These are phyloP conservation scores for Thermochaetoides dissita DNA, from an alignment of 2,329 filamentous ascomycete genomes.

Conservation along the genomic window DNA sequence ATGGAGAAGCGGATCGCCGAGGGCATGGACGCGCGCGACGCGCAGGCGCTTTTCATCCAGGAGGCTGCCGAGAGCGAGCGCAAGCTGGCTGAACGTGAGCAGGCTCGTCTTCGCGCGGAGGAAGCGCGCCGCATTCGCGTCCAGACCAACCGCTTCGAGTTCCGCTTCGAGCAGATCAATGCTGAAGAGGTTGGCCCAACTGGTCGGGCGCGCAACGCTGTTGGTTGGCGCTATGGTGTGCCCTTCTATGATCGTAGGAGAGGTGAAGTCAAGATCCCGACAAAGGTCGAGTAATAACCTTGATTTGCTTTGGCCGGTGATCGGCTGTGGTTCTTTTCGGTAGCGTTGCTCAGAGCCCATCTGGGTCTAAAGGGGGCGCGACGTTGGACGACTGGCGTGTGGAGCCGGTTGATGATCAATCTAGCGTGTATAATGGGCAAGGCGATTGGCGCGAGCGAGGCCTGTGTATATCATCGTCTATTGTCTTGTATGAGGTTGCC, in stretches of 20 bases:
- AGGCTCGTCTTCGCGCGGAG: slow-evolving; percentile 21
- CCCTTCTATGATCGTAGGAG: slow-evolving; percentile 49
- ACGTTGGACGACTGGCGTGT: too few species aligned
- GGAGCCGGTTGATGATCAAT: too few species aligned
- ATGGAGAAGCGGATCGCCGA: slow-evolving; percentile 35
- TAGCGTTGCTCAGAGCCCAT: too few species aligned
- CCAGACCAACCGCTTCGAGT: slow-evolving; percentile 42
- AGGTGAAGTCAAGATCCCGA: slow-evolving; percentile 55
- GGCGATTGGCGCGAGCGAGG: too few species aligned
- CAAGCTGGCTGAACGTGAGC: slow-evolving; percentile 22
- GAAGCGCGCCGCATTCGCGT: slow-evolving; percentile 30
- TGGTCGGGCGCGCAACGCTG: slow-evolving; percentile 36
- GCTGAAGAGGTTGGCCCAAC: slow-evolving; percentile 40
- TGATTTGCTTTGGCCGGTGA: not conserved
- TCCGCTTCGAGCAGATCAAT: slow-evolving; percentile 46
- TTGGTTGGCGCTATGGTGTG: slow-evolving; percentile 51
- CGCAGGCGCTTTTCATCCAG: slow-evolving; percentile 26
- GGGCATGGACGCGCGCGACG: slow-evolving; percentile 24
- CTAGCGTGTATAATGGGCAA: too few species aligned
- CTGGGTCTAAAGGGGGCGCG: too few species aligned
- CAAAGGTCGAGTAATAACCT: slow-evolving; percentile 35
- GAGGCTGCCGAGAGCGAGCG: slow-evolving; percentile 29
- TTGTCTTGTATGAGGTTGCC: too few species aligned
- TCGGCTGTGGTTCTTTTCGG: slow-evolving; percentile 1
- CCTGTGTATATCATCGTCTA: too few species aligned